Conservation (phyloP, 2,329 filamentous ascomycete species). For the Clarireedia sp. region DNA sequence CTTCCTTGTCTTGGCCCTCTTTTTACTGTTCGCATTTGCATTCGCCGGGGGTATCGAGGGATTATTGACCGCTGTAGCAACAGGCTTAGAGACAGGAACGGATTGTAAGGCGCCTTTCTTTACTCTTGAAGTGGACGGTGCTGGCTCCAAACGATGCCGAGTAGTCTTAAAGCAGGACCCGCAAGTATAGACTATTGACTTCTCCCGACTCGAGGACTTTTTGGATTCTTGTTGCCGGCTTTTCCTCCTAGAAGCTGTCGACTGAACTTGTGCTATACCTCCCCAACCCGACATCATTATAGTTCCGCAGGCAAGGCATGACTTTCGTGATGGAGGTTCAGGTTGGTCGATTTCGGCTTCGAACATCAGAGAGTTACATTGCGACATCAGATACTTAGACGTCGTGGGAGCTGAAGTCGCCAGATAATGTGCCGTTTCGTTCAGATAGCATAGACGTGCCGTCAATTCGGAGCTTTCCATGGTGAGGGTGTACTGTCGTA, state of each 20-base stretch:
- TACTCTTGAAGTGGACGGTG: slow-evolving; percentile 1
- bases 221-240: neutral
- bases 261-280: slow-evolving; percentile 15
- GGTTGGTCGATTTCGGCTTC: slow-evolving; percentile 37
- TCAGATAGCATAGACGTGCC: slow-evolving; percentile 35
- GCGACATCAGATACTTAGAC: slow-evolving; percentile 52
- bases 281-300: slow-evolving; percentile 46
- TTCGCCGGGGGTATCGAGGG: slow-evolving; percentile 36
- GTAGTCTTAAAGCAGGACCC: slow-evolving; percentile 23
- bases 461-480: slow-evolving; percentile 25
- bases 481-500: neutral
- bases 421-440: slow-evolving; percentile 52
- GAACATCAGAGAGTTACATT: slow-evolving; percentile 42
- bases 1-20: slow-evolving; percentile 57
- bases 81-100: neutral
- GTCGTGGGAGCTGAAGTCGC: slow-evolving; percentile 44
- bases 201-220: slow-evolving; percentile 7
- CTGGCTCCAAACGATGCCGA: slow-evolving; percentile 12
- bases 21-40: slow-evolving; percentile 54
- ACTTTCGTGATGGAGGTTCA: slow-evolving; percentile 44
- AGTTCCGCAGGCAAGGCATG: slow-evolving; percentile 53
- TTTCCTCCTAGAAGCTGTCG: neutral
- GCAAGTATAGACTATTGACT: slow-evolving; percentile 25
- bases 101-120: neutral
- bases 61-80: slow-evolving; percentile 9